Evolutionary conservation across 495 filamentous ascomycete genomes (phyloP), one percentile per base, ranked within the genome.

Genomic region (Trypethelium eluteriae): DNA sequence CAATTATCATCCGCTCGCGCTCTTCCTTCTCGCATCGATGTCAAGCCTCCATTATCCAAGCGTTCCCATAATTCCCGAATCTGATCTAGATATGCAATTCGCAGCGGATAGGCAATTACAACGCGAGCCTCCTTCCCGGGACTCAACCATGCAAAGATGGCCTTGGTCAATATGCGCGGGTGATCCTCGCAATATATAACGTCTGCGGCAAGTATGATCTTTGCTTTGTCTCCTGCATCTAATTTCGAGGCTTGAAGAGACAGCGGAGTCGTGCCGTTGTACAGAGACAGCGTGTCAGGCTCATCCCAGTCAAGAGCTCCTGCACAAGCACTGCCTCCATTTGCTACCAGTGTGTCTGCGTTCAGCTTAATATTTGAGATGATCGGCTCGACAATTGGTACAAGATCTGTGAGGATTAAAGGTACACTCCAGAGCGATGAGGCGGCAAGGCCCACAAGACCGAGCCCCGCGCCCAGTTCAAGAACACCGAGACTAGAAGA

Each of bases 381-480:
- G 2, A 72, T 25, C 2, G 41, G 64, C 1, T 66, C 65, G 3
- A 70, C 6, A 10, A 72, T 68, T 7, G 63, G 47, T 2, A 39
- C 5, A 14, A 72, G 50, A 64, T 72, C 70, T 2, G 70, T 72
- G 3, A 72, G 46, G n/a, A 34, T 39, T 7, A 56, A 39, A 12
- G 34, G 9, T 0, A 47, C 57, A 6, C 63, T 44, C 68, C 70
- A 70, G 5, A 70, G 53, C 2, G 64, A 47, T 3, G 68, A 62
- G 0, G 68, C 68, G 12, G 70, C 64, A 6, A 72, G 64, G 1
- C 70, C 70, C 0, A 69, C 70, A 16, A 72, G 64, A 11, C 70
- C 70, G 12, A 69, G 68, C 3, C 70, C 70, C 2, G 70, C 70
- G 32, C 70, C 70, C 2, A 72, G 66, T 50, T 72, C 70, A 35